A percentile compares a stretch with the other conserved stretches of the same genome.
Evolutionary conservation across 345 rosid genomes (phyloP).

Genomic region (Theobroma cacao): DNA sequence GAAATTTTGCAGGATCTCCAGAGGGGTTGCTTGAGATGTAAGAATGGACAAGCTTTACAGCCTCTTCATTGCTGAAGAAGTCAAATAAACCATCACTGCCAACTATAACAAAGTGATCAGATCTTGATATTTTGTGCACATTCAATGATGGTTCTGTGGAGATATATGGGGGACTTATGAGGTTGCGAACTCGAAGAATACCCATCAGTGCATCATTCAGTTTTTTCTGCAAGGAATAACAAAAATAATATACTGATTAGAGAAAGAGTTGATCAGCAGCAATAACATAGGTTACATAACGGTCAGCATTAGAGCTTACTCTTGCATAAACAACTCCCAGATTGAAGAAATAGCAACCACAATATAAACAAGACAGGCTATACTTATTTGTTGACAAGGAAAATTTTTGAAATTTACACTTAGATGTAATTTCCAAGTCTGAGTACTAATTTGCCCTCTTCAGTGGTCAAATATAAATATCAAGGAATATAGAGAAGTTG

Average conservation of each 20-base stretch:
- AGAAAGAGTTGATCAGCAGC: not conserved
- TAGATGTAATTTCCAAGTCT: not conserved
- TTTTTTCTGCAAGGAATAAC: conserved; percentile 49
- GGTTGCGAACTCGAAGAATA: conserved; percentile 81
- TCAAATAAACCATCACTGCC: conserved; percentile 94
- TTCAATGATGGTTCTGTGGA: conserved; percentile 77
- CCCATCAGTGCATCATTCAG: conserved; percentile 95
- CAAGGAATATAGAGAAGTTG: not conserved
- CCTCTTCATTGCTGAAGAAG: conserved; percentile 87
- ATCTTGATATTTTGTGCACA: conserved; percentile 65
- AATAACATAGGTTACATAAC: not conserved
- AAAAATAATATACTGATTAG: not conserved
- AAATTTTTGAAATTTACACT: not conserved
- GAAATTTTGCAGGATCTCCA: conserved; percentile 93
- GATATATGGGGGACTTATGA: conserved; percentile 85
- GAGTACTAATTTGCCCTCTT: not conserved
- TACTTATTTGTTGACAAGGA: not conserved
- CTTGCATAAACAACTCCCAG: not conserved
- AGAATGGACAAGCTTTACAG: conserved; percentile 60
- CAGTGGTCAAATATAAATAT: not conserved
- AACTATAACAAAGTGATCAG: conserved; percentile 84
- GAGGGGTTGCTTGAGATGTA: conserved; percentile 55
- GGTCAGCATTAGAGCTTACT: not conserved
- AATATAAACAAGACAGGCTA: not conserved
- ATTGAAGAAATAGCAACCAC: not conserved